Evolutionary conservation across 2,329 filamentous ascomycete genomes (phyloP).

Genomic region (Curvularia sp.): DNA sequence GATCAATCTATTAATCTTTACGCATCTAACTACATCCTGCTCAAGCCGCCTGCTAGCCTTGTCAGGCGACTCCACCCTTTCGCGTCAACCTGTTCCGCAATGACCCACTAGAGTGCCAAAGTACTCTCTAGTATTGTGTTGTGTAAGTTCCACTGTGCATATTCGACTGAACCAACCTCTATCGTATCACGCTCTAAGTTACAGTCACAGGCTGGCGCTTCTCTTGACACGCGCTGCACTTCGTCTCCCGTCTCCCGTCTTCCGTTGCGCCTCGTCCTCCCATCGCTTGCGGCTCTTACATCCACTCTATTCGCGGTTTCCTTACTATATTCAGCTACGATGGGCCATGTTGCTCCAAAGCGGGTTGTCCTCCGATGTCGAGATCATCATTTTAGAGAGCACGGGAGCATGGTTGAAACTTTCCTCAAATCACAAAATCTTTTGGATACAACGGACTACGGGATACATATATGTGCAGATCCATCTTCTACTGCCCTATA

Average conservation of each 20-base stretch:
- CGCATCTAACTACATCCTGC: background rate
- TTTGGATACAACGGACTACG: slow-evolving; percentile 17
- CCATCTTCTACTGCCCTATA: slow-evolving; percentile 23
- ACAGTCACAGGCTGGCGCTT: background rate
- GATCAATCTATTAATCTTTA: background rate
- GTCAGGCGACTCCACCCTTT: background rate
- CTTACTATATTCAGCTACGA: slow-evolving; percentile 8
- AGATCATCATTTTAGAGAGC: slow-evolving; percentile 15
- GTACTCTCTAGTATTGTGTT: background rate
- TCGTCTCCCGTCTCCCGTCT: background rate
- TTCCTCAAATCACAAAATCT: slow-evolving; percentile 25
- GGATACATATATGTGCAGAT: slow-evolving; percentile 24
- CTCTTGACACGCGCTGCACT: background rate
- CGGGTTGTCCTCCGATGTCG: slow-evolving; percentile 23
- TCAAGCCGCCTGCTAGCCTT: background rate
- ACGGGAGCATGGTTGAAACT: slow-evolving; percentile 20
- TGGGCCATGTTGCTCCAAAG: slow-evolving; percentile 22
- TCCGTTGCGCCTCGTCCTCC: background rate
- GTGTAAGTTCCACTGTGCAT: background rate
- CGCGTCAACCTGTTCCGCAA: background rate
- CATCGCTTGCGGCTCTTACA: background rate
- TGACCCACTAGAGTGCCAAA: background rate
- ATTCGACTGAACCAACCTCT: background rate
- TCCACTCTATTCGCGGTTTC: background rate
- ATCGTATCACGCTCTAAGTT: background rate